phyloP scores from a whole-genome alignment of 2,329 filamentous ascomycete genomes.

The Kalmusia sp. region DNA sequence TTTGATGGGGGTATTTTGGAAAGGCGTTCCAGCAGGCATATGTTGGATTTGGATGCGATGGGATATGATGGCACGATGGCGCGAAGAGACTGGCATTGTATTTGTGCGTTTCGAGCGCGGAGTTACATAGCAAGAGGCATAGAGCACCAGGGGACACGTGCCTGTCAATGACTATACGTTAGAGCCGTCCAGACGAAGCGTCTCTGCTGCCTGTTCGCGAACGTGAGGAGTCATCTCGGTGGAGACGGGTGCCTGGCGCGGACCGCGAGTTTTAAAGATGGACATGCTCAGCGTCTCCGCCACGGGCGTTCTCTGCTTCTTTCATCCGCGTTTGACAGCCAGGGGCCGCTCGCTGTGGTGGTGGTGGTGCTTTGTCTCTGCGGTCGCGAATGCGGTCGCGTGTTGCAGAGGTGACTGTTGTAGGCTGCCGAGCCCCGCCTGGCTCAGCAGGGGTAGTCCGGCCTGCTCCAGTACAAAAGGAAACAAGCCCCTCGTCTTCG shows the following conservation, averaged over 20 bases:
- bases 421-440: too few relatives aligned
- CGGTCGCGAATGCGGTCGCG: neutral
- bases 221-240: neutral
- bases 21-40: neutral
- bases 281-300: neutral
- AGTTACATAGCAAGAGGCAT: neutral
- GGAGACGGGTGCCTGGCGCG: neutral
- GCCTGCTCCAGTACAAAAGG: slow-evolving; percentile 5
- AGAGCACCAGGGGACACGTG: too few relatives aligned
- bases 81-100: neutral
- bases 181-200: too few relatives aligned
- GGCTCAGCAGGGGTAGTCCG: slow-evolving; percentile 1
- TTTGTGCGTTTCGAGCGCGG: neutral
- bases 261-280: neutral
- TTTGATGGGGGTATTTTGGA: neutral
- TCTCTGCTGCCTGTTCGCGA: neutral
- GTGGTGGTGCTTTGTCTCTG: neutral
- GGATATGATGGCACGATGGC: too few relatives aligned
- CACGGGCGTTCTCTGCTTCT: neutral
- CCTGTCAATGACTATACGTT: too few relatives aligned
- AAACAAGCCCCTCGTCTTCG: neutral
- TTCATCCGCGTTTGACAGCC: neutral
- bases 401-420: too few relatives aligned
- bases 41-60: neutral
- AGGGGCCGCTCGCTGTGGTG: neutral